Conservation (phyloP, 2,329 filamentous ascomycete species). For the Pseudomassariella vexata region DNA sequence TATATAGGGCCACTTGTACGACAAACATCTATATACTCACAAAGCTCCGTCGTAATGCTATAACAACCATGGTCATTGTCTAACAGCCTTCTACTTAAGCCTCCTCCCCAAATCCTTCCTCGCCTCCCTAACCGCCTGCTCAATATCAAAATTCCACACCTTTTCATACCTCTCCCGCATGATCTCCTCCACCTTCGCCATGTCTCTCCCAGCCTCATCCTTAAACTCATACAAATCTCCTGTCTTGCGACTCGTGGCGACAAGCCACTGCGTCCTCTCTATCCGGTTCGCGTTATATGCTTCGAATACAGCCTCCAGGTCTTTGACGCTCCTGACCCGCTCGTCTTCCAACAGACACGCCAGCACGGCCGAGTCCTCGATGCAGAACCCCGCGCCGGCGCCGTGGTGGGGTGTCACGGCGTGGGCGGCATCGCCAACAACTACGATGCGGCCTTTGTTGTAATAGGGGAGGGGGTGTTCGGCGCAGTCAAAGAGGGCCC, state of each 20-base stretch:
- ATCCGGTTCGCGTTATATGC: neutral
- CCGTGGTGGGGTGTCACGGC: constrained; percentile 56
- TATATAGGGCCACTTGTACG: too few relatives aligned
- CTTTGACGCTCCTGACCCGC: neutral
- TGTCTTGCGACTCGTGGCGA: neutral
- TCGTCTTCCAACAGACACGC: neutral
- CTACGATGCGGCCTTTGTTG: constrained; percentile 27
- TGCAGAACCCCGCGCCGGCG: constrained; percentile 51
- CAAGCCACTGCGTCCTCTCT: neutral
- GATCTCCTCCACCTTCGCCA: constrained; percentile 2
- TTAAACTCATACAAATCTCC: neutral
- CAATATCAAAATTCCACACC: constrained; percentile 1
- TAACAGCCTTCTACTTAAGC: too few relatives aligned
- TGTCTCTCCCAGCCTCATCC: constrained; percentile 1
- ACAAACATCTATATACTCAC: too few relatives aligned
- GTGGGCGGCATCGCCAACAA: constrained; percentile 59
- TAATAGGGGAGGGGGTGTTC: constrained; percentile 1
- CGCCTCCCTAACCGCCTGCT: neutral
- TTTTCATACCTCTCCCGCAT: neutral
- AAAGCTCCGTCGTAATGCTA: too few relatives aligned
- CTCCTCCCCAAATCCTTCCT: neutral
- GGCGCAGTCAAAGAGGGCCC: constrained; percentile 7
- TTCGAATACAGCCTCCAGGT: neutral
- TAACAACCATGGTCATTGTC: too few relatives aligned
- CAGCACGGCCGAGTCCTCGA: constrained; percentile 36